Base-by-base conservation (phyloP, 2,329 filamentous ascomycete species). In the Simplicillium aogashimaense region DNA sequence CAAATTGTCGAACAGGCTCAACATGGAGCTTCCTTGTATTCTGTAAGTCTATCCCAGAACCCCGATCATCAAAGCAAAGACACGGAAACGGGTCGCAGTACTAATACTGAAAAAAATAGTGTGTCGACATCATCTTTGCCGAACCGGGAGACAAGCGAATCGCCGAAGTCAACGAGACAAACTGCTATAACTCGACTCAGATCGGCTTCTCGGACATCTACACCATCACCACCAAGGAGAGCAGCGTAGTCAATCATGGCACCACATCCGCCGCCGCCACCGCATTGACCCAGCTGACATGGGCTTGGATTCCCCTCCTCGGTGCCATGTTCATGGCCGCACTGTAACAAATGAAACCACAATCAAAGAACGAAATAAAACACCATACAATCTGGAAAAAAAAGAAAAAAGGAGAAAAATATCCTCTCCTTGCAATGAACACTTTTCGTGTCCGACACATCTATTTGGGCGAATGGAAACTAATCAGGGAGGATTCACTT, bases 111-210 rank as follows among this genome's bases (percentile, higher is more conserved):
- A 43, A 38, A 11, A 33, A 32, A 5, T 25, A 95, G 87, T 97
- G 92, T 57, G 89, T 94, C 50, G 90, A 97, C 56, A 94, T 97
- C 53, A 90, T 83, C 36, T 94, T 97, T 52, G 86, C 82, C 36
- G 84, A 88, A 2, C 84, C 85, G 17, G 66, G 78, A 52, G 83
- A 94, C 56, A 47, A 62, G 31, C 65, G 64, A 35, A 78, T 94
- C 37, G 68, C 67, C 41, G 69, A 82, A 49, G 85, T 95, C 49
- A 94, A 84, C 56, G 67, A 72, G 43, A 72, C 77, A 12, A 95
- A 95, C 64, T 97, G 90, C 71, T 88, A 83, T 70, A 97, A 97
- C 67, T 86, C 81, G 44, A 79, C 75, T 35, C 69, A 86, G 41
- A 78, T 95, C 50, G 74, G 75, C 47, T 89, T 92, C 67, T 74